Evolutionary conservation across 2,329 filamentous ascomycete genomes (phyloP).

Genomic region (Sphaceloma murrayae): DNA sequence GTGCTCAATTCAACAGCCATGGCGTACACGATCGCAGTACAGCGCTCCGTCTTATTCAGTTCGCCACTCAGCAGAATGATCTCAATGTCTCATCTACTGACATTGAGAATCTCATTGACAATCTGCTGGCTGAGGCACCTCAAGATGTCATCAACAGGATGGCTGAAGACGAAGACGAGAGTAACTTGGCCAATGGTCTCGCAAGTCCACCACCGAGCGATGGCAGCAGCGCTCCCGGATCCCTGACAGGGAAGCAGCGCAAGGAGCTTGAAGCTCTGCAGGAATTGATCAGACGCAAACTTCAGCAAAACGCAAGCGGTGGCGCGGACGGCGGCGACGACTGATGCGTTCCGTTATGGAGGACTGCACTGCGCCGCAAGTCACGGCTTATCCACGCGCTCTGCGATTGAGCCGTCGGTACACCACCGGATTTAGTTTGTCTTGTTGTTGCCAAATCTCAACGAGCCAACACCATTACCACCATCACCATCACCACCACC

Average conservation of each 20-base stretch:
- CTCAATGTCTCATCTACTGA: conserved; percentile 40
- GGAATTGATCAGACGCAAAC: conserved; percentile 29
- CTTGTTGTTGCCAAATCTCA: too few relatives aligned
- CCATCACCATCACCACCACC: too few relatives aligned
- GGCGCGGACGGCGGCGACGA: background rate
- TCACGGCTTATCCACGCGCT: too few relatives aligned
- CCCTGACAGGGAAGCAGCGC: conserved; percentile 28
- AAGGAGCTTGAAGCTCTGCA: conserved; percentile 28
- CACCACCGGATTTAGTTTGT: too few relatives aligned
- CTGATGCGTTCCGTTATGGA: background rate
- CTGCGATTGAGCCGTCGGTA: too few relatives aligned
- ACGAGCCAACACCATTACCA: too few relatives aligned
- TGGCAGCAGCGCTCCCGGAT: conserved; percentile 20
- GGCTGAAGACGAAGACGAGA: conserved; percentile 26
- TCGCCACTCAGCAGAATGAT: conserved; percentile 44
- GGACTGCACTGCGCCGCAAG: too few relatives aligned
- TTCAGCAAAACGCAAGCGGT: conserved; percentile 18
- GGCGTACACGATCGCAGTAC: conserved; percentile 56
- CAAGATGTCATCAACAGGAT: conserved; percentile 33
- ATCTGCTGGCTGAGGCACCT: conserved; percentile 45
- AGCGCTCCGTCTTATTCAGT: conserved; percentile 52
- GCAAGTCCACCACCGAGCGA: conserved; percentile 18
- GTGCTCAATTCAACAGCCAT: conserved; percentile 35
- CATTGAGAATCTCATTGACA: conserved; percentile 45
- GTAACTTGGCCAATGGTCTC: conserved; percentile 17